Base-by-base conservation (phyloP, 805 yeast species). In the Lachancea sp. region DNA sequence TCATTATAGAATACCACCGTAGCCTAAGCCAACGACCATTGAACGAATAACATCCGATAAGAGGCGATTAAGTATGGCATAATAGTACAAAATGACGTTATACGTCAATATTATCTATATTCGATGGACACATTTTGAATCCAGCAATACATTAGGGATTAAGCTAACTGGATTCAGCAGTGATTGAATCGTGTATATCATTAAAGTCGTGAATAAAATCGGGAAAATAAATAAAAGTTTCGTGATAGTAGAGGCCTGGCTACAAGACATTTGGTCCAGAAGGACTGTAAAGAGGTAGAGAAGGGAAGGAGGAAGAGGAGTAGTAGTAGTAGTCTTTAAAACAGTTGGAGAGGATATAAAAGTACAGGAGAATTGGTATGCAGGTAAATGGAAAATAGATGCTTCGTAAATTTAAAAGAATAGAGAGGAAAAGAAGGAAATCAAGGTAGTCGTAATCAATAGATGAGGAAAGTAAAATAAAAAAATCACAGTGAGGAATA, bases 311-410 rank as follows among this genome's bases (percentile, higher is more conserved):
- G 36, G 8, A 19, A 21, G 30, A 31, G 37, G 38, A 32, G 29
- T 18, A 35, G 32, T 31, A 33, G 34, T 34, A 32, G 34, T 26
- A 40, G 48, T 38, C 23, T 32, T 41, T 38, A 46, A 32, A 43
- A 40, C 38, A 42, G 45, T n/a, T 32, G 19, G 23, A 22, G 40
- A 42, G 36, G 44, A 31, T 41, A 42, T 42, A 45, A 43, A 44
- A 39, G 41, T 36, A 43, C 28, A 41, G 34, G 21, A 41, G 45
- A 45, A 23, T 8, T 23, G 39, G 17, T 39, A 30, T 26, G 39
- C 36, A 38, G 35, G 40, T 38, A 37, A 42, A 30, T 8, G 15
- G 26, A 35, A 38, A 31, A 25, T 15, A 43, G 36, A 42, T 36
- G 39, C 39, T 36, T 36, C 21, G 33, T 29, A 37, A 29, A 30